phyloP scores from a whole-genome alignment of 495 filamentous ascomycete genomes.

The Pyronema omphalodes region DNA sequence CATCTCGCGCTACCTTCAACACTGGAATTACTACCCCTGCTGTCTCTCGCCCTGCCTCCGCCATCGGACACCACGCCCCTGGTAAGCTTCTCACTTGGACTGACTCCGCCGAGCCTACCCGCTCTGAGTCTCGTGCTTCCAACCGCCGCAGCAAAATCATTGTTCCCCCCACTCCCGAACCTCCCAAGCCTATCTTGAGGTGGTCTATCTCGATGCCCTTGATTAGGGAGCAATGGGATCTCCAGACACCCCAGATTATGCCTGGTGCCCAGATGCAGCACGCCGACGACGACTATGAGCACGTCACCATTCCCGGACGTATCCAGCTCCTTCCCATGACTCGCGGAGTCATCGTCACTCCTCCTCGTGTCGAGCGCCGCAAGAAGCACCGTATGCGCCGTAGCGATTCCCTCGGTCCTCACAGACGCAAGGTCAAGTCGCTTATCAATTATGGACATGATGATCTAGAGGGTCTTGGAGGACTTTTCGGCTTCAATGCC shows the following conservation, averaged over 20 bases:
- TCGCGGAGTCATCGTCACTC: constrained; percentile 3
- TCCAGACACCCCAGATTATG: not conserved
- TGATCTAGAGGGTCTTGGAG: not conserved
- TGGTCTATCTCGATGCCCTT: not conserved
- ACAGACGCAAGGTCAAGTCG: not conserved
- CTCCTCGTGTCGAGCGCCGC: not conserved
- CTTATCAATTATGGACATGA: not conserved
- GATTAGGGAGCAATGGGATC: constrained; percentile 1
- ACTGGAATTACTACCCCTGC: constrained; percentile 2
- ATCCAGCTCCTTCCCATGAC: not conserved
- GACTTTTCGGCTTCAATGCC: not conserved
- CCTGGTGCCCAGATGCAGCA: not conserved
- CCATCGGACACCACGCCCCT: not conserved
- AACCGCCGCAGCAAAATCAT: not conserved
- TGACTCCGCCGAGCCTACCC: constrained; percentile 1
- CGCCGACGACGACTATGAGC: constrained; percentile 1
- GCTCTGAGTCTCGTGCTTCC: not conserved
- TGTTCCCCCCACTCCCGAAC: not conserved
- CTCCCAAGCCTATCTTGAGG: not conserved
- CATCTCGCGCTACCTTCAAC: not conserved
- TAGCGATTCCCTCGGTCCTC: not conserved
- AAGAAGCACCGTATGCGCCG: not conserved
- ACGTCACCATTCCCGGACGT: not conserved
- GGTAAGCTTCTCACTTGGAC: constrained; percentile 1
- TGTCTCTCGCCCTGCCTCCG: not conserved